Percentiles rank a stretch among this genome's conserved stretches.
These are phyloP conservation scores for Scheffersomyces insectosa DNA, from an alignment of 1,139 yeast genomes.

Conservation along the genomic window DNA sequence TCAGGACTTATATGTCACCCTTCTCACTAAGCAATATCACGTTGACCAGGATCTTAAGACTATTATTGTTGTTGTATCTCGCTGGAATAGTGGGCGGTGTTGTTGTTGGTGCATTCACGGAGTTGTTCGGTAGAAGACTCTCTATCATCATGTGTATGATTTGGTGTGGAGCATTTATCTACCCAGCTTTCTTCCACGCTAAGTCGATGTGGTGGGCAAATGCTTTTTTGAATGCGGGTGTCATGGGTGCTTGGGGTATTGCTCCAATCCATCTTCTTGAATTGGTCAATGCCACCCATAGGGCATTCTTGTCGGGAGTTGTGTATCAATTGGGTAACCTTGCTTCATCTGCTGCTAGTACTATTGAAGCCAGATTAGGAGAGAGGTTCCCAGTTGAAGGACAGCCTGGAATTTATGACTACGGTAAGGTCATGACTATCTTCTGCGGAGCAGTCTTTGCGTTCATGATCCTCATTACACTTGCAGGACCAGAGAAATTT, in stretches of 20 bases:
- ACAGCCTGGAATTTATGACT: constrained; percentile 23
- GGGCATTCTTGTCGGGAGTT: constrained; percentile 39
- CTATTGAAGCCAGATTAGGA: constrained; percentile 38
- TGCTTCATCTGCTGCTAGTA: constrained; percentile 36
- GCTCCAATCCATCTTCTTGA: constrained; percentile 38
- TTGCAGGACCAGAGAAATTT: constrained; percentile 35
- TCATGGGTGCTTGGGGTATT: constrained; percentile 43
- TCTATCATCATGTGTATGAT: constrained; percentile 35
- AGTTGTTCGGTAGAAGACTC: constrained; percentile 49
- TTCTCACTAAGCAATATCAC: constrained; percentile 41
- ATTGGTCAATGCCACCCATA: constrained; percentile 35
- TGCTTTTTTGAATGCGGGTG: constrained; percentile 27
- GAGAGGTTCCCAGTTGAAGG: constrained; percentile 27
- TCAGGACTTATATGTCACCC: constrained; percentile 54
- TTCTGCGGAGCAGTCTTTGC: constrained; percentile 39
- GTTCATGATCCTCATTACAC: constrained; percentile 25
- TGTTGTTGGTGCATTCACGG: constrained; percentile 45
- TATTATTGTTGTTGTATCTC: constrained; percentile 46
- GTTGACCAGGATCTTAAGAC: constrained; percentile 38
- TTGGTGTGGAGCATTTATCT: constrained; percentile 34
- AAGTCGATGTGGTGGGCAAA: constrained; percentile 6
- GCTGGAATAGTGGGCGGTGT: constrained; percentile 56
- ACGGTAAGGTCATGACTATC: constrained; percentile 40
- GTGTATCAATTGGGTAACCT: constrained; percentile 43
- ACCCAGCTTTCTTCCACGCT: constrained; percentile 29